phyloP scores from a whole-genome alignment of 1,284 basidiomycete genomes.

The Hemileia vastatrix region DNA sequence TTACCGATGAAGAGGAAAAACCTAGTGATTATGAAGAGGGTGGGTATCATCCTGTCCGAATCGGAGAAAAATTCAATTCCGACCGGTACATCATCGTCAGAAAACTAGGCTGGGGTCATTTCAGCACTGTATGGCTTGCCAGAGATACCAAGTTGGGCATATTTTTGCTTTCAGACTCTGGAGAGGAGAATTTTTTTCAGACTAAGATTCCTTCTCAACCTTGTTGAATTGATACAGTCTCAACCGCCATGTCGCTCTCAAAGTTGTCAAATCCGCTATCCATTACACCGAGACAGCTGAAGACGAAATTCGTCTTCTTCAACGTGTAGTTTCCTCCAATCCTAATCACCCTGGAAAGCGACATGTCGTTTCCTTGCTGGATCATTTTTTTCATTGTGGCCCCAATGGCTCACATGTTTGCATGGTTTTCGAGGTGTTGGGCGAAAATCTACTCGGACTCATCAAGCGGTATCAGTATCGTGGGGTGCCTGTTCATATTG shows the following conservation, averaged over 20 bases:
- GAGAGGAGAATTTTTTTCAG: too few species aligned
- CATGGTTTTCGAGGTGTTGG: conserved; percentile 99
- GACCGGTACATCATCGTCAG: conserved; percentile 81
- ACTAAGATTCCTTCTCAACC: too few species aligned
- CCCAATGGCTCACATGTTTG: conserved; percentile 98
- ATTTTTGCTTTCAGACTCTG: neutral
- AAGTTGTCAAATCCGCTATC: conserved; percentile 93
- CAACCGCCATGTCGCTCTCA: conserved; percentile 91
- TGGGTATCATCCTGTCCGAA: conserved; percentile 89
- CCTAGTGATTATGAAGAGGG: conserved; percentile 85
- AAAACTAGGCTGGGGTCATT: conserved; percentile 97
- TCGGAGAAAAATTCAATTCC: conserved; percentile 85
- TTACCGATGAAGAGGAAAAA: too few species aligned
- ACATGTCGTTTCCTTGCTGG: conserved; percentile 81
- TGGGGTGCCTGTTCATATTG: conserved; percentile 85
- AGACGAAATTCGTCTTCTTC: conserved; percentile 96
- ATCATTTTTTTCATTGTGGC: conserved; percentile 92
- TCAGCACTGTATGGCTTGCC: conserved; percentile 52
- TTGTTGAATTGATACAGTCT: too few species aligned
- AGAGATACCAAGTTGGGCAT: conserved; percentile 52
- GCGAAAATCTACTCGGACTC: conserved; percentile 92
- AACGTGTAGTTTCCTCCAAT: conserved; percentile 81
- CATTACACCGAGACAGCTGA: conserved; percentile 96
- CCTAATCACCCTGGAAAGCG: conserved; percentile 47
- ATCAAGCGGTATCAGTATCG: conserved; percentile 94